These are phyloP conservation scores for Ascoidea tarda DNA, from an alignment of 805 yeast genomes.

Conservation along the genomic window DNA sequence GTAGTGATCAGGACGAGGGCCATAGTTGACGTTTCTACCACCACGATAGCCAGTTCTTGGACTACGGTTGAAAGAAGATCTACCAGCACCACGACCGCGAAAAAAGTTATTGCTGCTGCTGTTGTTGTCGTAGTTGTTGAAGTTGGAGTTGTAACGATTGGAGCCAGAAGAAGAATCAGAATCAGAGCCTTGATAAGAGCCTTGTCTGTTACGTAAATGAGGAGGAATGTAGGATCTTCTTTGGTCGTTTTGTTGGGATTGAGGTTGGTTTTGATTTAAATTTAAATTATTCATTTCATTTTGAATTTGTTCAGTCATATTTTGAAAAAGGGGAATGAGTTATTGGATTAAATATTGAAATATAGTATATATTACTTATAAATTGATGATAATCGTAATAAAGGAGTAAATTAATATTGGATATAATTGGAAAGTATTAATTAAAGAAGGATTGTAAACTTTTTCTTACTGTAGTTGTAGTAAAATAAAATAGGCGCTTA, in stretches of 20 bases:
- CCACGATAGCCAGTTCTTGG: conserved; percentile 16
- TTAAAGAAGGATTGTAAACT: too few species aligned
- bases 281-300: conserved; percentile 5
- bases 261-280: conserved; percentile 1
- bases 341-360: too few species aligned
- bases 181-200: conserved; percentile 12
- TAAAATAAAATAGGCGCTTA: too few species aligned
- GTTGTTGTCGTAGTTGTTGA: conserved; percentile 17
- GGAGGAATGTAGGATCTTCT: conserved; percentile 40
- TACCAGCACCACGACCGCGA: conserved; percentile 18
- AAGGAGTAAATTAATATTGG: too few species aligned
- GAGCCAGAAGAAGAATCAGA: conserved; percentile 13
- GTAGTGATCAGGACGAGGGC: conserved; percentile 32
- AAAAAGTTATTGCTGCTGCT: conserved; percentile 17
- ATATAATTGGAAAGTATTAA: too few species aligned
- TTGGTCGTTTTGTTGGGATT: conserved; percentile 12
- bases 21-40: conserved; percentile 17
- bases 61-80: conserved; percentile 18
- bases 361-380: too few species aligned
- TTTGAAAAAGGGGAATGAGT: too few species aligned
- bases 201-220: conserved; percentile 24
- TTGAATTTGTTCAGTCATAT: not conserved
- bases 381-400: too few species aligned
- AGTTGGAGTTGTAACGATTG: conserved; percentile 15
- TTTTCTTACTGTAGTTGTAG: too few species aligned